These are phyloP conservation scores for Xylaria digitata DNA, from an alignment of 2,329 filamentous ascomycete genomes.

Conservation along the genomic window DNA sequence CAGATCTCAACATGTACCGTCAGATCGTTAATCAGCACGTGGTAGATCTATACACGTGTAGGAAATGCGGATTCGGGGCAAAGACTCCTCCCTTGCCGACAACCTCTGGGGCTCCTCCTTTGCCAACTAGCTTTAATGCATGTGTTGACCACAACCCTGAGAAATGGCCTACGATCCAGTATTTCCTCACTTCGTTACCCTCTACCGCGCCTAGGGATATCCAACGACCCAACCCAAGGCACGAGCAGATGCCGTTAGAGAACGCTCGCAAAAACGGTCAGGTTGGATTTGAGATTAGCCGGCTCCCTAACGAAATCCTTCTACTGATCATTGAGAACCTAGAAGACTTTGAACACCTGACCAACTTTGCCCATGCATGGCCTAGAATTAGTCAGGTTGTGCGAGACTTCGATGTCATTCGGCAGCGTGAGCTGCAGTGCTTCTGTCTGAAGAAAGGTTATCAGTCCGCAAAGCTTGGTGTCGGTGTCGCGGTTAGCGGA, in stretches of 20 bases:
- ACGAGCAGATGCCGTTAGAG: background rate
- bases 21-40: background rate
- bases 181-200: background rate
- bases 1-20: slow-evolving; percentile 48
- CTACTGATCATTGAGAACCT: slow-evolving; percentile 51
- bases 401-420: slow-evolving; percentile 52
- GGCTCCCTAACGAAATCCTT: slow-evolving; percentile 56
- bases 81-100: no score
- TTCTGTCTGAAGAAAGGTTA: slow-evolving; percentile 59
- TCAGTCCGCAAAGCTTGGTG: slow-evolving; percentile 54
- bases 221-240: no score
- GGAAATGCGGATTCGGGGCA: slow-evolving; percentile 44
- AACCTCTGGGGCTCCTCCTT: background rate
- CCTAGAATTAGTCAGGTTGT: slow-evolving; percentile 52
- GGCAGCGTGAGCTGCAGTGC: slow-evolving; percentile 59
- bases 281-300: slow-evolving; percentile 42
- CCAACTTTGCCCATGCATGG: slow-evolving; percentile 53
- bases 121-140: slow-evolving; percentile 25
- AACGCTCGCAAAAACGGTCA: background rate
- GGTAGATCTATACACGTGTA: slow-evolving; percentile 42
- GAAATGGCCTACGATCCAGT: slow-evolving; percentile 29
- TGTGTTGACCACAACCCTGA: slow-evolving; percentile 27
- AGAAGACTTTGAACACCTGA: slow-evolving; percentile 52
- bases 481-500: slow-evolving; percentile 52
- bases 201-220: background rate